These are phyloP conservation scores for Cryptosporidium andersoni DNA, from an alignment of 169 alveolate species.

Conservation along the genomic window DNA sequence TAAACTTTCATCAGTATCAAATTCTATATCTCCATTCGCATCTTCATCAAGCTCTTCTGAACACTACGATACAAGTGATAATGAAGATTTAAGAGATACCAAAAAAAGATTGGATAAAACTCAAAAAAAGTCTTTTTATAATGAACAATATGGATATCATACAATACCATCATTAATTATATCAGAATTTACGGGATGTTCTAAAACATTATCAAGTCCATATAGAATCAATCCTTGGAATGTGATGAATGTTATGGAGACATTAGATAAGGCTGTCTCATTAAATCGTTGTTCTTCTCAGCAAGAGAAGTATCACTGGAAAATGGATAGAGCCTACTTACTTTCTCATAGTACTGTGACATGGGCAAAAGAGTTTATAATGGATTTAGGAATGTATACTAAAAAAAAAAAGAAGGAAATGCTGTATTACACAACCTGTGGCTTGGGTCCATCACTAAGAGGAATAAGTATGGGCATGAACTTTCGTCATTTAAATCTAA, in stretches of 20 bases:
- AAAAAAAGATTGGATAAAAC: neutral
- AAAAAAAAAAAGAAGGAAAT: conserved; percentile 42
- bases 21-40: neutral
- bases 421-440: conserved; percentile 44
- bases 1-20: neutral
- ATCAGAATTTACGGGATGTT: conserved; percentile 83
- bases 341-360: conserved; percentile 49
- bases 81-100: conserved; percentile 1
- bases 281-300: conserved; percentile 2
- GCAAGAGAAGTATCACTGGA: conserved; percentile 40
- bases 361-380: conserved; percentile 61
- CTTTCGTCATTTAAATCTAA: conserved; percentile 25
- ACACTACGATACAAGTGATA: conserved; percentile 43
- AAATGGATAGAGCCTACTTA: conserved; percentile 39
- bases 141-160: neutral
- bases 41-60: conserved; percentile 20
- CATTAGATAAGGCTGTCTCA: conserved; percentile 77
- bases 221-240: conserved; percentile 84
- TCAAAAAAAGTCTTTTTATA: conserved; percentile 6
- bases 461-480: conserved; percentile 25
- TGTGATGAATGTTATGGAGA: conserved; percentile 77
- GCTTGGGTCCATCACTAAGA: conserved; percentile 46
- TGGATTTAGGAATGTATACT: conserved; percentile 23
- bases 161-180: conserved; percentile 73
- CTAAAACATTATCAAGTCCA: conserved; percentile 79